phyloP scores from a whole-genome alignment of 805 yeast genomes.

The Teunomyces tritomae region DNA sequence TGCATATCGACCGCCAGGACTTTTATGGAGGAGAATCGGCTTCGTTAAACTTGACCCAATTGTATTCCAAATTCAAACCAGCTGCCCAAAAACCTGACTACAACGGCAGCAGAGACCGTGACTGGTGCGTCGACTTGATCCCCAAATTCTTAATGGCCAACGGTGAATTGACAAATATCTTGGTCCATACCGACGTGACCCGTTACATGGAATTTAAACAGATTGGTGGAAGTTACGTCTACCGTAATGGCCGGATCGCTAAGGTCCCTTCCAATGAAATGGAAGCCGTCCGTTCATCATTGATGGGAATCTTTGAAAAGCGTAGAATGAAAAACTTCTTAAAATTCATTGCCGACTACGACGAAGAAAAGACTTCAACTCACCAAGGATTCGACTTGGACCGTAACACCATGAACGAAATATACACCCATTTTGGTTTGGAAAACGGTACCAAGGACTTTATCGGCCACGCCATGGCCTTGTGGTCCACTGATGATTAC shows the following conservation, averaged over 20 bases:
- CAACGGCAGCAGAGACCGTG: constrained; percentile 85
- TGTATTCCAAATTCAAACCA: constrained; percentile 84
- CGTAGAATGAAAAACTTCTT: constrained; percentile 90
- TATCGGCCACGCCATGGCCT: constrained; percentile 98
- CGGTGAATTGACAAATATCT: constrained; percentile 93
- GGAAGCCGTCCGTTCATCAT: constrained; percentile 87
- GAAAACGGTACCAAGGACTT: constrained; percentile 93
- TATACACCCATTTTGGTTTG: constrained; percentile 83
- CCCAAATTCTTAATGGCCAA: constrained; percentile 97
- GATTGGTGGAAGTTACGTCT: constrained; percentile 93
- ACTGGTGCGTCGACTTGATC: constrained; percentile 96
- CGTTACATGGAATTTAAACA: constrained; percentile 95
- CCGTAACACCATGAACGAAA: constrained; percentile 85
- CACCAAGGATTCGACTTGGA: constrained; percentile 87
- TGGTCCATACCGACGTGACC: constrained; percentile 94
- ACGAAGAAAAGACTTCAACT: constrained; percentile 74
- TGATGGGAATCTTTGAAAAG: constrained; percentile 96
- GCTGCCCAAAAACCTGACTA: constrained; percentile 60
- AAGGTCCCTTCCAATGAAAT: constrained; percentile 91
- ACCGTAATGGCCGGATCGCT: constrained; percentile 84
- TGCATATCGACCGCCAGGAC: constrained; percentile 94
- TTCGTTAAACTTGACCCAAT: constrained; percentile 67
- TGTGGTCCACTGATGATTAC: constrained; percentile 91
- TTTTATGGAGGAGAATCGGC: constrained; percentile 95
- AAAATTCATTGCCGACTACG: constrained; percentile 80